Base-by-base conservation (phyloP, 129 eudicot genomes). In the Escallonia herrerae region DNA sequence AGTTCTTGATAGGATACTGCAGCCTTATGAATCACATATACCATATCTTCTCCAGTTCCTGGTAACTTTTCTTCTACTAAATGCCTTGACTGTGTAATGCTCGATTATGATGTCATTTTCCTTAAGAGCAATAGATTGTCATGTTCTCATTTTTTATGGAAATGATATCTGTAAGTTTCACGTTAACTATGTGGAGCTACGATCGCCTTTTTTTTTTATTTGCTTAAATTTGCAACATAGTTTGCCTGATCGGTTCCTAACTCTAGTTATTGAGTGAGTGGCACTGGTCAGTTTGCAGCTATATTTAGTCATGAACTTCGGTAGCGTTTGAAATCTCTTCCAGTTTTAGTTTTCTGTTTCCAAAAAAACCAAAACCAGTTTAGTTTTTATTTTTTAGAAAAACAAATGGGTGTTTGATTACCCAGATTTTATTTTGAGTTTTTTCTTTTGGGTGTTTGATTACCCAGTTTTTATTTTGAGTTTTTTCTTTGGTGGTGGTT, bases 11-110 rank as follows among this genome's bases (percentile, higher is more conserved):
- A 94, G 82, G 78, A 64, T 79, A 69, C 74, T 94, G 71, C 97
- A 94, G 81, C 99, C 99, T 9, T 82, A 89, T 64, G 99, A 94
- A 77, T 89, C 99, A 65, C 99, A 94, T 71, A 86, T 94, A 62
- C 99, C 99, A 9, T 94, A 79, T 71, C 93, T 94, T 74, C 95
- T 94, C 42, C 99, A 94, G 77, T 94, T 89, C 75, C 78, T 89
- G 95, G 99, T 89, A 80, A 62, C 60, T 58, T 63, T 42, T 50
- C 52, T 67, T 44, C 65, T 10, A 37, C 67, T 66, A 8, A 44
- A 74, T 40, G 51, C 50, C 64, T 40, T 54, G 11, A 55, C 56
- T 49, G 10, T 15, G 54, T 7, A 43, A 44, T 8, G 22, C 22
- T 61, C 42, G 44, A 1, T 14, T 9, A 63, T 52, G 14, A 42